Base-by-base conservation (phyloP, 192 early-diverging fungal genomes). In the Chytriomyces sp. region DNA sequence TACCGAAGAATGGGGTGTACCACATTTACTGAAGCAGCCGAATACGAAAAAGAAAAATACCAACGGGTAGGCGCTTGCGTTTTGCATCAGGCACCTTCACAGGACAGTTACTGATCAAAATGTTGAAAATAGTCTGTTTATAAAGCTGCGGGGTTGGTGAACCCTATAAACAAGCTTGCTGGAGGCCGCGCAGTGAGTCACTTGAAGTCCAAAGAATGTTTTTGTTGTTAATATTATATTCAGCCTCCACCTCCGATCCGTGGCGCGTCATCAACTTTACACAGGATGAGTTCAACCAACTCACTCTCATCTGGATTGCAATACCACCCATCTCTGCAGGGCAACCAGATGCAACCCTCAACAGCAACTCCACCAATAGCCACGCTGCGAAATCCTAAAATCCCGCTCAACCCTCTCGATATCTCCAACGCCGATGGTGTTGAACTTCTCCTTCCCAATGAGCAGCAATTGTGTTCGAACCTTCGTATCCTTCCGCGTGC, bases 1-100 rank as follows among this genome's bases (percentile, higher is more conserved):
- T 97, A 91, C 86, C 86, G 95, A 46, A 87, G 92, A 65, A 95
- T 94, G 79, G 97, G 97, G n/a, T 86, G 97, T 24, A 93, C 91
- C 4, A 89, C 91, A 0, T 80, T 91, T 6, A 84, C 84, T 23
- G 91, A 94, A 49, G 92, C 92, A 0, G 85, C 90, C 23, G 91
- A 92, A 28, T 98, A 93, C 75, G 84, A 84, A 28, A 66, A 81
- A 23, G 85, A 89, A 16, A 87, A 85, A 69, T n/a, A 63, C 13
- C 9, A 70, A 11, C 57, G 84, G 60, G 79, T 82, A 74, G 65
- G 62, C 59, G 0, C 48, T 24, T 45, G 28, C 28, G 28, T 35
- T 35, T 35, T 35, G 28, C 28, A 35, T 35, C 28, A 35, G 28
- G 28, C 28, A 35, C 28, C 28, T 0, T 35, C 28, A 35, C 28